phyloP scores from a whole-genome alignment of 2,329 filamentous ascomycete genomes.

The Pezicula neosporulosa region DNA sequence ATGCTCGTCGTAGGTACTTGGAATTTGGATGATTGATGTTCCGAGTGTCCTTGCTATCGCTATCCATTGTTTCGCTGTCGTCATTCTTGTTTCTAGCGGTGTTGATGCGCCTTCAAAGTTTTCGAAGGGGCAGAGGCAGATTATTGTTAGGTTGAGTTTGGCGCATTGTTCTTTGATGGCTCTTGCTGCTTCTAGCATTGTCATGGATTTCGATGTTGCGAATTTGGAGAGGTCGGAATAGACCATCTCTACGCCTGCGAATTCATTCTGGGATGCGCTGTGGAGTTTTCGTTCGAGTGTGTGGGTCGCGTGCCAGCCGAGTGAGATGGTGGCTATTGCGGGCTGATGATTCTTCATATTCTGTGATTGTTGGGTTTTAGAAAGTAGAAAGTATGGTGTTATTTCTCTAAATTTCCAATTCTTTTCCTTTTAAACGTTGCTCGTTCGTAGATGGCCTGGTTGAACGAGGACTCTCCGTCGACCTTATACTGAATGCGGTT shows the following conservation, averaged over 20 bases:
- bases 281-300: background rate
- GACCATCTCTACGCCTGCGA: background rate
- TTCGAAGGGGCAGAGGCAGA: background rate
- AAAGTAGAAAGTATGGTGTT: no score
- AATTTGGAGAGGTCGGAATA: background rate
- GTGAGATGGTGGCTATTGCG: background rate
- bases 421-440: no score
- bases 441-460: no score
- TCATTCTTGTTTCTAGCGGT: background rate
- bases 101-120: background rate
- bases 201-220: background rate
- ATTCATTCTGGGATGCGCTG: background rate
- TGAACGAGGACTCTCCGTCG: no score
- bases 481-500: no score
- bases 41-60: background rate
- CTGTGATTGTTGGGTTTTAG: background rate
- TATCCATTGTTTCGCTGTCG: background rate
- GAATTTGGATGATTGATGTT: background rate
- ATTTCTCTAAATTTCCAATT: no score
- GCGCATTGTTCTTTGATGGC: background rate
- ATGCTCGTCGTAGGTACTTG: background rate
- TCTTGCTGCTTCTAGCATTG: background rate
- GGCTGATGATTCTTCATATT: background rate
- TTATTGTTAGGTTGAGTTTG: background rate
- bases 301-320: background rate